phyloP scores from a whole-genome alignment of 2,329 filamentous ascomycete genomes.

The Epichloe amarillans region DNA sequence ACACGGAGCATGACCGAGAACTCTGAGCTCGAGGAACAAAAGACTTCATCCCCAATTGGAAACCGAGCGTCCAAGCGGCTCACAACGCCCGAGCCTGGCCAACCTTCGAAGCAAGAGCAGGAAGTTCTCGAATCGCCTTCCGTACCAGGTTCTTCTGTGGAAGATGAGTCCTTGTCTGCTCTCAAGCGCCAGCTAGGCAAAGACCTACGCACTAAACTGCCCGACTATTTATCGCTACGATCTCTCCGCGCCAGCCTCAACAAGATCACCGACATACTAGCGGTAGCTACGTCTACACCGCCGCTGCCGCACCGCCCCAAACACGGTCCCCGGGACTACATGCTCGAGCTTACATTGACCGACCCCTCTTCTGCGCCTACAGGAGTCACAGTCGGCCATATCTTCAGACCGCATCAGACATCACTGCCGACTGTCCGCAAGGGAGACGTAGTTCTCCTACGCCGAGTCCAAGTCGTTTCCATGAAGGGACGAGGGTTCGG shows the following conservation, averaged over 20 bases:
- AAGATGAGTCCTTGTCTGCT: constrained; percentile 18
- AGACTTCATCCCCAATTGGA: neutral
- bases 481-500: constrained; percentile 43
- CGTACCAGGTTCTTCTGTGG: constrained; percentile 11
- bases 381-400: constrained; percentile 37
- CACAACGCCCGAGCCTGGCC: constrained; percentile 1
- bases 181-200: constrained; percentile 34
- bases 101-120: constrained; percentile 3
- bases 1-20: constrained; percentile 14
- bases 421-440: constrained; percentile 39
- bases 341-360: constrained; percentile 43
- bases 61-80: constrained; percentile 1
- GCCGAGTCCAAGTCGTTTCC: constrained; percentile 40
- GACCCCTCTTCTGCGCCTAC: constrained; percentile 40
- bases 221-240: constrained; percentile 40
- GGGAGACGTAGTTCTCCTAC: constrained; percentile 46
- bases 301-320: constrained; percentile 40
- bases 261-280: constrained; percentile 39
- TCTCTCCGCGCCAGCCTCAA: constrained; percentile 35
- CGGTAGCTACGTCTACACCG: constrained; percentile 37
- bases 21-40: constrained; percentile 2
- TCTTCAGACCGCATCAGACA: constrained; percentile 45
- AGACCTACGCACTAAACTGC: constrained; percentile 33
- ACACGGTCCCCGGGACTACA: constrained; percentile 43
- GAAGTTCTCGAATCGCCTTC: constrained; percentile 15